Base-by-base conservation (phyloP, 1,284 basidiomycete species). In the Phellopilus nigrolimitatus region DNA sequence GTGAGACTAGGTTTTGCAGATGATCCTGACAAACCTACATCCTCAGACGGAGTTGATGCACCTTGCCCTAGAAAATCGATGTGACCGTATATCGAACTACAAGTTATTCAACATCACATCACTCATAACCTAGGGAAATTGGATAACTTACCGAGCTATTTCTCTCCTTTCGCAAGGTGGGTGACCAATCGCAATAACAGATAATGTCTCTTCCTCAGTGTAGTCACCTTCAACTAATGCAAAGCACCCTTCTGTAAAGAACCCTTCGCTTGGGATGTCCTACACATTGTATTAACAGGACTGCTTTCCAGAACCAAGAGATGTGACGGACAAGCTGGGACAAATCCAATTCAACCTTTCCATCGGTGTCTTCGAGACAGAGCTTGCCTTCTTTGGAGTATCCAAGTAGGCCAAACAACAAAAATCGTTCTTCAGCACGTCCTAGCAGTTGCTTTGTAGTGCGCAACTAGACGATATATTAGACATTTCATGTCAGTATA, bases 401-500 rank as follows among this genome's bases (percentile, higher is more conserved):
- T 1, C 84, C 76, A 3, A 99, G 78, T 84, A 98, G 93, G 12
- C 97, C 97, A 43, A 99, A 85, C 2, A 99, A 77, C 39, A 99
- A 71, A 68, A 99, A 99, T 12, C 92, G 80, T 51, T 95, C 83
- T 6, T 91, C 90, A 19, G 90, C 83, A 49, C 97, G 79, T 5
- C 97, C 97, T 1, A 99, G 77, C 7, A 99, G 75, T 64, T 99
- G 95, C 66, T 97, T 97, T 4, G 93, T 99, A 2, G 95, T 95
- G 58, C 88, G 94, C 19, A 99, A 73, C 91, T 95, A 59, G 41
- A 30, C 4, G 5, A 37, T 15, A 13, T 15, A 10, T 15, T 7
- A 37, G 27, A 2, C 8, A 36, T 3, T 43, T 6, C 46, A 25
- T 49, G 38, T 8, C 34, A 46, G 56, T 25, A 47, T 45, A 49